Conservation (phyloP, 345 rosid species). For the Boechera stricta region DNA sequence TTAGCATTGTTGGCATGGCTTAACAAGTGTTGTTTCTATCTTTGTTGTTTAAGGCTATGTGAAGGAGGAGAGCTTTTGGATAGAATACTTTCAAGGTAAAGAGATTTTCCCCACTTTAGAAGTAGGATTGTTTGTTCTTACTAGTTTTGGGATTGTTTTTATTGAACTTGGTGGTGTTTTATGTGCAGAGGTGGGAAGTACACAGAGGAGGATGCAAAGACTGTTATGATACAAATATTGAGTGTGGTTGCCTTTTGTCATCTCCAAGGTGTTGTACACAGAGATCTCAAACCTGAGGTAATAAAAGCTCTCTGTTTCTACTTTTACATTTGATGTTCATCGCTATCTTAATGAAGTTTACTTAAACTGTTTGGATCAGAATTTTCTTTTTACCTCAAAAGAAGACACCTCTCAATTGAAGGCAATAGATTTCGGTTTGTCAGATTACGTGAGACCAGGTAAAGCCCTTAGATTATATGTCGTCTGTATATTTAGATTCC, state of each 20-base stretch:
- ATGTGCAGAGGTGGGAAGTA: constrained; percentile 91
- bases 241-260: constrained; percentile 95
- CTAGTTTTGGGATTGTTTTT: constrained; percentile 6
- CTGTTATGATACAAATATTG: constrained; percentile 85
- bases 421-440: constrained; percentile 98
- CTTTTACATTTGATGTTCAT: constrained; percentile 17
- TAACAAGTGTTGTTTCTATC: constrained; percentile 23
- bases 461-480: constrained; percentile 54
- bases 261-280: constrained; percentile 97
- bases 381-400: constrained; percentile 81
- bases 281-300: constrained; percentile 99
- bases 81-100: constrained; percentile 94
- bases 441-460: constrained; percentile 97
- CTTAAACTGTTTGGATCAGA: constrained; percentile 60
- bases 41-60: constrained; percentile 67
- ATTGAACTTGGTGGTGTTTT: constrained; percentile 20
- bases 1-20: neutral
- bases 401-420: constrained; percentile 82
- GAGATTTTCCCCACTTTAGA: neutral
- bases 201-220: constrained; percentile 94
- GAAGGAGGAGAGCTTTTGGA: constrained; percentile 99
- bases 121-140: constrained; percentile 14
- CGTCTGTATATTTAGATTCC: constrained; percentile 47
- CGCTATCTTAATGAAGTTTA: constrained; percentile 28
- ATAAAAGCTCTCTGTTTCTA: neutral